A percentile compares a stretch with the other conserved stretches of the same genome.
Evolutionary conservation across 192 early-diverging fungal genomes (phyloP).

Genomic region (Coemansia reversa): DNA sequence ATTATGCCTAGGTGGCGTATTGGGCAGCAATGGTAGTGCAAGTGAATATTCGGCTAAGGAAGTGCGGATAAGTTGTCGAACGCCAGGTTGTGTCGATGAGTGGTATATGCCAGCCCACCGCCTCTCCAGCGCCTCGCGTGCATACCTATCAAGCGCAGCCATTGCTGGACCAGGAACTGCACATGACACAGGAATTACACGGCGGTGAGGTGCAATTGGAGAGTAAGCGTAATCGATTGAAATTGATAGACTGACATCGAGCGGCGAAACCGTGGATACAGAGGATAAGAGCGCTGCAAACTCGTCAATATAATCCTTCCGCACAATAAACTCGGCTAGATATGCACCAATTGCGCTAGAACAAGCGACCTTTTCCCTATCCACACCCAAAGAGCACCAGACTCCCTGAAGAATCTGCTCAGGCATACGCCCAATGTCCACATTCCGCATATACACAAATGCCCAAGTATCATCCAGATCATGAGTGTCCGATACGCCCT

Average conservation of each 20-base stretch:
- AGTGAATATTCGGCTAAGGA: constrained; percentile 16
- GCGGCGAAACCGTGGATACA: constrained; percentile 6
- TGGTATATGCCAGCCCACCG: constrained; percentile 44
- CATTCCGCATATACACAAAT: constrained; percentile 53
- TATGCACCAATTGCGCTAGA: constrained; percentile 33
- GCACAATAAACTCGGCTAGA: constrained; percentile 40
- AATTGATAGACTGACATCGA: constrained; percentile 25
- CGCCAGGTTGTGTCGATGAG: constrained; percentile 1
- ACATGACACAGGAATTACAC: constrained; percentile 11
- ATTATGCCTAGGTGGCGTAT: background rate
- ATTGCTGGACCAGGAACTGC: constrained; percentile 19
- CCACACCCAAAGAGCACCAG: constrained; percentile 27
- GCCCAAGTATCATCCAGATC: constrained; percentile 8
- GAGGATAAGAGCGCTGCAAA: constrained; percentile 10
- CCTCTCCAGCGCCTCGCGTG: constrained; percentile 19
- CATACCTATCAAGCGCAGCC: constrained; percentile 31
- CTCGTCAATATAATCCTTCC: constrained; percentile 8
- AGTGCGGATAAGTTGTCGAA: constrained; percentile 17
- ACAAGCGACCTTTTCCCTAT: constrained; percentile 15
- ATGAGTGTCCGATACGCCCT: background rate
- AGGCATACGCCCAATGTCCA: constrained; percentile 39
- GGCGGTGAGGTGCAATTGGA: constrained; percentile 26
- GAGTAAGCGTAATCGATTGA: constrained; percentile 20
- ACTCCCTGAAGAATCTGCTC: constrained; percentile 6
- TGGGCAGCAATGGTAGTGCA: background rate